Base-by-base conservation (phyloP, 2,329 filamentous ascomycete genomes). In the Ceratocystis eucalypticola region DNA sequence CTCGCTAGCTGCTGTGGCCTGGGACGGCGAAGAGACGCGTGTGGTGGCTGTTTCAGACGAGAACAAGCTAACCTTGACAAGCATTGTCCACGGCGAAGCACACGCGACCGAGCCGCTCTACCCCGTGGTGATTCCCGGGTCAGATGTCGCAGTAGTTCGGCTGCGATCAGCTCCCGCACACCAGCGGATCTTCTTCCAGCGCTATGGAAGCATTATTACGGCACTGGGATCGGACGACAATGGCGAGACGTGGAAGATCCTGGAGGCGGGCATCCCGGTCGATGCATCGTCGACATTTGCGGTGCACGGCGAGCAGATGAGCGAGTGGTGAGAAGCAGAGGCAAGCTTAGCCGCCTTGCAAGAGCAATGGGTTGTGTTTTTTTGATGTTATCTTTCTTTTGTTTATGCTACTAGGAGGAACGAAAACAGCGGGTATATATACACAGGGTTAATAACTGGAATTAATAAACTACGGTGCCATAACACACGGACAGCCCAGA, bases 161-260 rank as follows among this genome's bases (percentile, higher is more conserved):
- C 44, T 68, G 44, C 64, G 66, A 10, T 65, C 59, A 30, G 44
- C 64, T 8, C 66, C 63, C 2, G 33, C 37, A 10, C 64, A 68
- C 59, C 66, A 68, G 64, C 46, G 66, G n/a, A 68, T 68, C 15
- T 68, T 65, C 61, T 68, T 68, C 61, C 66, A 68, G 64, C 65
- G 66, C 61, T 65, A 68, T 12, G 66, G 66, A 6, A 68, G 66
- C 48, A 68, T 68, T 8, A 68, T 68, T 30, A 65, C 63, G 10
- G 64, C 62, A 28, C 45, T 68, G 37, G 66, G 66, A 7, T 68
- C 66, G 17, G 64, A 68, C 17, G 66, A 68, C 20, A 68, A 68
- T 41, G 66, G 66, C 17, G 64, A 68, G 64, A 68, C 66, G 25
- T 68, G 66, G 66, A 68, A 68, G 64, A 55, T 68, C 8, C 30